These are phyloP conservation scores for Aspergillus kassunensis DNA, from an alignment of 495 filamentous ascomycete genomes.

Conservation along the genomic window DNA sequence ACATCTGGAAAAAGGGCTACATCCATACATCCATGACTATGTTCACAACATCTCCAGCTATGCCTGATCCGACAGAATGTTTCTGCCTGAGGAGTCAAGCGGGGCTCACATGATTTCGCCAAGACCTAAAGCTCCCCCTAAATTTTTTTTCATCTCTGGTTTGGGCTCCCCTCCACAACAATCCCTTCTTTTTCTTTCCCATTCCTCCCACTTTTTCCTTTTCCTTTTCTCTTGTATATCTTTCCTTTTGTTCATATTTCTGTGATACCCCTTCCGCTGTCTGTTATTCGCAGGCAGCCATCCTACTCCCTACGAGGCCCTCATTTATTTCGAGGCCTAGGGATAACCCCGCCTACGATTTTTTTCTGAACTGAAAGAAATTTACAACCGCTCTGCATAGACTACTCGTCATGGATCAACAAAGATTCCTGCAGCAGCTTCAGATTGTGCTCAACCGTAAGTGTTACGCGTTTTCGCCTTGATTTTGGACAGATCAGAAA, in stretches of 20 bases:
- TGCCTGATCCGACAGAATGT: too few species aligned
- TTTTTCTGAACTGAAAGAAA: constrained; percentile 13
- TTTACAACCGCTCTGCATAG: constrained; percentile 7
- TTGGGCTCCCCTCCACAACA: constrained; percentile 20
- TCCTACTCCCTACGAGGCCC: constrained; percentile 19
- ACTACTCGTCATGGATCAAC: constrained; percentile 62
- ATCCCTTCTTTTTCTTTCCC: constrained; percentile 15
- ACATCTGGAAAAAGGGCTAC: too few species aligned
- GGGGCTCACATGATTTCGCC: constrained; percentile 8
- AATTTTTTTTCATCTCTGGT: constrained; percentile 21
- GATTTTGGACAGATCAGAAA: background rate
- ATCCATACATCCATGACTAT: too few species aligned
- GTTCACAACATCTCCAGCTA: too few species aligned
- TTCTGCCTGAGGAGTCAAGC: background rate
- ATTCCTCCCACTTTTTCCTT: constrained; percentile 16
- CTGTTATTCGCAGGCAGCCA: constrained; percentile 36
- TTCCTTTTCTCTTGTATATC: constrained; percentile 23
- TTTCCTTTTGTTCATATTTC: constrained; percentile 26
- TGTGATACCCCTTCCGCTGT: constrained; percentile 40
- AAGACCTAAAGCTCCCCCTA: constrained; percentile 10
- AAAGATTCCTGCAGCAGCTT: constrained; percentile 68
- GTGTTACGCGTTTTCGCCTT: constrained; percentile 23
- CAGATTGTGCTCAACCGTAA: constrained; percentile 71
- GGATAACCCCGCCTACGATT: constrained; percentile 20
- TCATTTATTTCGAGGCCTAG: constrained; percentile 18